Evolutionary conservation across 2,329 filamentous ascomycete genomes (phyloP).

Genomic region (Nannizzia gypsea): DNA sequence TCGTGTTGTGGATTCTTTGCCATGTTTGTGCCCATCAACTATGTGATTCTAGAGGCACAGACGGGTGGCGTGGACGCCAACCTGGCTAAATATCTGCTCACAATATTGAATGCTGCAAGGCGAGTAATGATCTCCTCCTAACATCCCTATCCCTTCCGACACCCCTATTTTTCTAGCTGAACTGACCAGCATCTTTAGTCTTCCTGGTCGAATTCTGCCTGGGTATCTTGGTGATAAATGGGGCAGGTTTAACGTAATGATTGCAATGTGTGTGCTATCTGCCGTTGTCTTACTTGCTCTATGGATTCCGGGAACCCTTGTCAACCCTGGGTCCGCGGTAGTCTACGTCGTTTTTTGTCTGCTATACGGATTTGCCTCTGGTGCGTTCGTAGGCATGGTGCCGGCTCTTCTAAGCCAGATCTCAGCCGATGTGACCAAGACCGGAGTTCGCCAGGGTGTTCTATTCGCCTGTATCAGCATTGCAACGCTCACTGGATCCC

Average conservation of each 20-base stretch:
- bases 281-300: constrained; percentile 41
- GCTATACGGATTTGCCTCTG: constrained; percentile 59
- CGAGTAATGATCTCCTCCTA: constrained; percentile 6
- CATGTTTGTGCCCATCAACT: constrained; percentile 49
- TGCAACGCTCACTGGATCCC: constrained; percentile 54
- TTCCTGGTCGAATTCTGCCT: constrained; percentile 46
- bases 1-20: constrained; percentile 47
- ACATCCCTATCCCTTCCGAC: too few relatives aligned
- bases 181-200: too few relatives aligned
- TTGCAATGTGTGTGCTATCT: constrained; percentile 37
- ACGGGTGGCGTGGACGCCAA: constrained; percentile 37
- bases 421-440: constrained; percentile 50
- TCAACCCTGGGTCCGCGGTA: constrained; percentile 35
- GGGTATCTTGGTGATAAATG: constrained; percentile 43
- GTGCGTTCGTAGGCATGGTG: constrained; percentile 51
- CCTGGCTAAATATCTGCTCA: constrained; percentile 42
- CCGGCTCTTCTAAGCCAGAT: constrained; percentile 59
- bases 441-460: constrained; percentile 56
- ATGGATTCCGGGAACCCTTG: constrained; percentile 36
- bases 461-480: constrained; percentile 52
- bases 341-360: constrained; percentile 46
- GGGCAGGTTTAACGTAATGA: constrained; percentile 46
- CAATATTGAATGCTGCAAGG: constrained; percentile 42
- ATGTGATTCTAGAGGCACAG: constrained; percentile 36
- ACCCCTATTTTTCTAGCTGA: too few relatives aligned